Percentiles rank a stretch among this genome's conserved stretches.
Evolutionary conservation across 2,329 filamentous ascomycete species (phyloP).

Genomic region (Penicillium sp.): DNA sequence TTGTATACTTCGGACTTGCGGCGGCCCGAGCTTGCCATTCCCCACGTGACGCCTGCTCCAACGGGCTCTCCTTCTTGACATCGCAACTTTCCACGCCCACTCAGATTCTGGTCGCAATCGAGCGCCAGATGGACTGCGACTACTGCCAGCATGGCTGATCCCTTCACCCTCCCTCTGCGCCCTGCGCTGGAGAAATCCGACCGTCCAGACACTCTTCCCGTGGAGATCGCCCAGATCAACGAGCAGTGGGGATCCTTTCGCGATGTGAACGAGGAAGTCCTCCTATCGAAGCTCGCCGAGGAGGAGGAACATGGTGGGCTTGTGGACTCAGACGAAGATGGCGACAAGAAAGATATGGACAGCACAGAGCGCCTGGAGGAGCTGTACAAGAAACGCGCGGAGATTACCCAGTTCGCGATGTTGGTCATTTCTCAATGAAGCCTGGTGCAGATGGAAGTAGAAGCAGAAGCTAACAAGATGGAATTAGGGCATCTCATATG

Average conservation of each 20-base stretch:
- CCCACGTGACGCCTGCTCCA: background rate
- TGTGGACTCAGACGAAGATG: constrained; percentile 49
- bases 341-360: constrained; percentile 38
- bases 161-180: constrained; percentile 63
- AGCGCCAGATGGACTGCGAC: background rate
- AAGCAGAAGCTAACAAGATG: constrained; percentile 12
- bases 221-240: constrained; percentile 80
- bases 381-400: constrained; percentile 49
- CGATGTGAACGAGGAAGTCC: constrained; percentile 72
- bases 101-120: background rate
- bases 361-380: constrained; percentile 45
- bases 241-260: constrained; percentile 80
- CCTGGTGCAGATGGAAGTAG: background rate
- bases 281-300: constrained; percentile 69
- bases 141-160: constrained; percentile 39
- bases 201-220: constrained; percentile 65
- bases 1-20: background rate
- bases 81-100: background rate
- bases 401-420: constrained; percentile 50
- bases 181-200: constrained; percentile 54
- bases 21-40: too few relatives aligned
- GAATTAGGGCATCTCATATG: constrained; percentile 48
- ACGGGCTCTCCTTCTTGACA: background rate
- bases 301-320: constrained; percentile 54
- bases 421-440: constrained; percentile 26